Conservation (phyloP, 495 filamentous ascomycete genomes). For the Friedmanniomyces endolithicus region DNA sequence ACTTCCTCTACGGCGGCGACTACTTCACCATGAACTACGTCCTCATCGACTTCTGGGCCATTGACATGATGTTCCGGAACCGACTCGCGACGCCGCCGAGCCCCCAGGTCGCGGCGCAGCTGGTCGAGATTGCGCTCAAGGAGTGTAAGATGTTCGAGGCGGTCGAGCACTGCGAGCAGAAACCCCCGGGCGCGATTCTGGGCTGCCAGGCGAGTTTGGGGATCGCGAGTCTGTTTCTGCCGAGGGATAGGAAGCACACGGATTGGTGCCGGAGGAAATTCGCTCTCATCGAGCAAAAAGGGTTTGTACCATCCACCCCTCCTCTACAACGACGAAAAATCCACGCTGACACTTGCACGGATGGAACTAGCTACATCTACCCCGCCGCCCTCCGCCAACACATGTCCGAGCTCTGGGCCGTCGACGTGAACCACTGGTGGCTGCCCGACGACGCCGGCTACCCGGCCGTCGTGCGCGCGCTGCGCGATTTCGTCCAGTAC, state of each 20-base stretch:
- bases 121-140: slow-evolving; percentile 50
- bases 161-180: slow-evolving; percentile 58
- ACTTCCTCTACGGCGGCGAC: slow-evolving; percentile 51
- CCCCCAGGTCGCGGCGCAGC: slow-evolving; percentile 39
- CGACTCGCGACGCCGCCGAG: slow-evolving; percentile 46
- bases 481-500: slow-evolving; percentile 66
- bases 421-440: slow-evolving; percentile 70
- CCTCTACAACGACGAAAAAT: too few relatives aligned
- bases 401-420: slow-evolving; percentile 59
- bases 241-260: slow-evolving; percentile 55
- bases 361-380: slow-evolving; percentile 59
- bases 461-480: slow-evolving; percentile 54
- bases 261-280: slow-evolving; percentile 77
- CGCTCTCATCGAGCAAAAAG: slow-evolving; percentile 62
- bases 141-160: slow-evolving; percentile 68
- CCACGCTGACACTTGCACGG: slow-evolving; percentile 2
- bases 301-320: slow-evolving; percentile 49
- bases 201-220: slow-evolving; percentile 64
- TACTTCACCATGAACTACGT: slow-evolving; percentile 63
- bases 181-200: slow-evolving; percentile 54
- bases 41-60: slow-evolving; percentile 64
- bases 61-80: slow-evolving; percentile 68
- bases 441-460: slow-evolving; percentile 69
- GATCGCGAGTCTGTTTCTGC: slow-evolving; percentile 66
- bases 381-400: slow-evolving; percentile 57